Base-by-base conservation (phyloP, 1,284 basidiomycete species). In the Phylloporus sp. region DNA sequence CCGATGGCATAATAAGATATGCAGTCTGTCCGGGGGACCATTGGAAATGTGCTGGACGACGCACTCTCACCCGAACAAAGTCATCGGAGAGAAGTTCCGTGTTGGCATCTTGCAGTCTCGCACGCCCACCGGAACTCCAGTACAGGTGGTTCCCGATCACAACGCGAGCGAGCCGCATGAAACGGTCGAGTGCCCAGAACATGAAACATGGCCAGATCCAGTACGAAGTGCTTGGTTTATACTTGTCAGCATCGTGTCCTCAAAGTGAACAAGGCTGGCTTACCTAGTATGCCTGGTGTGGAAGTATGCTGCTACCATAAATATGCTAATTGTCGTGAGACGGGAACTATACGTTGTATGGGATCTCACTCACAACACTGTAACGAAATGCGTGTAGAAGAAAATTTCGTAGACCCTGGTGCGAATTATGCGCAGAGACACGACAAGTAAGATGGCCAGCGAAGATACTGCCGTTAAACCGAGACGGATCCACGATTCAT, bases 111-210 rank as follows among this genome's bases (percentile, higher is more conserved):
- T 74, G 70, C 26, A 66, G 54, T 13, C 26, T 53, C 1, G 66
- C 60, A 22, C 66, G 65, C 3, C 61, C 62, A 58, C 64, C 10
- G 59, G 70, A 74, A 4, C 64, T 56, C 46, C 61, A 74, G 57
- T 74, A 76, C 53, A 71, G 54, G 56, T 72, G 65, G 75, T 90
- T 91, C 76, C 81, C 80, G 40, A 82, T 64, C 53, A 86, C 66
- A 10, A 90, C 72, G 22, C 87, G 84, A 15, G 80, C 63, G 22
- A 82, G 28, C 18, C 88, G 84, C 60, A 88, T 68, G 44, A 83
- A 61, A 31, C 89, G 84, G 72, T 92, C 90, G 53, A 89, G 72
- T 1, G 78, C 87, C 89, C 89, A 92, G 39, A 91, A 72, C 67
- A 89, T 75, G 74, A 89, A 81, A 2, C 81, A 79, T 6, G 88